These are phyloP conservation scores for Heteromeles arbutifolia DNA, from an alignment of 306 rosid genomes.

Conservation along the genomic window DNA sequence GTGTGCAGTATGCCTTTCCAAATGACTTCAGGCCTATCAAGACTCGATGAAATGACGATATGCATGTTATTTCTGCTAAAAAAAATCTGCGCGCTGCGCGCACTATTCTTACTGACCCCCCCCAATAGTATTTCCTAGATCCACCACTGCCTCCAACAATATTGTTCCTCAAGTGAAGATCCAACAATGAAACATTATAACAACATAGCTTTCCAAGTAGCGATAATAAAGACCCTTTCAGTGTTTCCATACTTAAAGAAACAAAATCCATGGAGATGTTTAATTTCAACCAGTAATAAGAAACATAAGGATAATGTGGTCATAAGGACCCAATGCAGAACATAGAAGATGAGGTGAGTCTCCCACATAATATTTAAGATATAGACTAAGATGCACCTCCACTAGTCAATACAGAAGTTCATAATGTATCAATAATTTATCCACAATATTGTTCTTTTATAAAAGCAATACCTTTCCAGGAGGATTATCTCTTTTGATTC, in stretches of 20 bases:
- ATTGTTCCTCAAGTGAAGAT: not conserved
- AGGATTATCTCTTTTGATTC: conserved; percentile 31
- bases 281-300: not conserved
- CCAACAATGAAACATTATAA: not conserved
- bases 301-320: not conserved
- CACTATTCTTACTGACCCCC: too few relatives aligned
- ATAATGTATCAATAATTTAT: too few relatives aligned
- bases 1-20: too few relatives aligned
- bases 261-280: not conserved
- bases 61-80: too few relatives aligned
- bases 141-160: not conserved
- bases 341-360: not conserved
- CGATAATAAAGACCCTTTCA: not conserved
- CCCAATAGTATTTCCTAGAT: too few relatives aligned
- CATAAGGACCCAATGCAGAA: not conserved
- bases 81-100: too few relatives aligned
- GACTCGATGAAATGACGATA: too few relatives aligned
- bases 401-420: not conserved
- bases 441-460: not conserved
- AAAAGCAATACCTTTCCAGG: conserved; percentile 33
- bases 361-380: not conserved
- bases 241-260: not conserved
- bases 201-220: not conserved
- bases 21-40: too few relatives aligned
- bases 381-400: not conserved